A percentile compares a stretch with the other conserved stretches of the same genome.
phyloP scores from a whole-genome alignment of 2,329 filamentous ascomycete genomes.

The Orbilia javanica region DNA sequence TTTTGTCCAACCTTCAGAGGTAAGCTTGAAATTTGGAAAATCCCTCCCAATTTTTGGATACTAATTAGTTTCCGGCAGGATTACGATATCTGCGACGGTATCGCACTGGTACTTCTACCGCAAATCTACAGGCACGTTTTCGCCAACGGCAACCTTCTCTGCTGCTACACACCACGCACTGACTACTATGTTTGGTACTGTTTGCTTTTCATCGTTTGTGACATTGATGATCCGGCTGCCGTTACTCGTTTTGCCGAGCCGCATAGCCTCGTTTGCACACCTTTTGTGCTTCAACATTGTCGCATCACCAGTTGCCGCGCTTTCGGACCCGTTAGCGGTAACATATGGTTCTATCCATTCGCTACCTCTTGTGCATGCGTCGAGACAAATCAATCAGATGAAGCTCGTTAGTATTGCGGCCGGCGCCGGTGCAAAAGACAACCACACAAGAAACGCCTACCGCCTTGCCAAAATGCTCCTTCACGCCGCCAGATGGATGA shows the following conservation, averaged over 20 bases:
- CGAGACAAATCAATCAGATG: conserved; percentile 83
- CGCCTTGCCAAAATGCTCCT: conserved; percentile 90
- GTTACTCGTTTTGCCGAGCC: conserved; percentile 82
- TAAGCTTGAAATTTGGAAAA: conserved; percentile 27
- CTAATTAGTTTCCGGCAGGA: conserved; percentile 66
- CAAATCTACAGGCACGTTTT: conserved; percentile 80
- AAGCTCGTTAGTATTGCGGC: conserved; percentile 75
- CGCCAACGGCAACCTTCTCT: conserved; percentile 82
- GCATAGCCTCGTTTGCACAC: conserved; percentile 74
- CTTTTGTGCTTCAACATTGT: conserved; percentile 80
- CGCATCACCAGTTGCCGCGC: conserved; percentile 83
- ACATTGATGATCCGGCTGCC: conserved; percentile 85
- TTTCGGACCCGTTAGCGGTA: conserved; percentile 91
- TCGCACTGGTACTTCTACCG: conserved; percentile 99
- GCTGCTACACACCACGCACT: conserved; percentile 85
- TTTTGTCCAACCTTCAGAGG: conserved; percentile 86
- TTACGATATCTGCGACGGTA: conserved; percentile 92
- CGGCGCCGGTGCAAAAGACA: conserved; percentile 64
- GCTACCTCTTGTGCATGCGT: conserved; percentile 80
- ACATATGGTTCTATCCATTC: conserved; percentile 96
- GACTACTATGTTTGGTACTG: conserved; percentile 90
- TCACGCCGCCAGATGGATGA: conserved; percentile 89
- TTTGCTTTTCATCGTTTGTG: conserved; percentile 87
- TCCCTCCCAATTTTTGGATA: neutral
- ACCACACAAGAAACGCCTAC: conserved; percentile 72